A percentile compares a stretch with the other conserved stretches of the same genome.
Evolutionary conservation across 441 rosid species (phyloP).

Genomic region (Populus hybrid): DNA sequence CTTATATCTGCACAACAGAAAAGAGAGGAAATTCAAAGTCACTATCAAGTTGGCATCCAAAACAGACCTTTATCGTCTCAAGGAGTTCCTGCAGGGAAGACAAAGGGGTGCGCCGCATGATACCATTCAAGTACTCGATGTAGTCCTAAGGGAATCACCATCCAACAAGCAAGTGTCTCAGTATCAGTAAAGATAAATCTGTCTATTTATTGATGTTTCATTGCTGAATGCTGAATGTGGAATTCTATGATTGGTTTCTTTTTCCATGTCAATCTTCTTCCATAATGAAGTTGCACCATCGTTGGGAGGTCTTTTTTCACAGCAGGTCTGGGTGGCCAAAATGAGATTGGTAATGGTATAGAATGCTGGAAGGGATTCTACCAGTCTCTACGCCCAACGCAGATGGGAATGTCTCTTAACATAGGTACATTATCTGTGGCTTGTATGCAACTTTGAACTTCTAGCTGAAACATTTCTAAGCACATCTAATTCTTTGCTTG

Average conservation of each 20-base stretch:
- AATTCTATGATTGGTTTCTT: too few species aligned
- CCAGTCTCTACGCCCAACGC: background rate
- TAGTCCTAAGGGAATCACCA: background rate
- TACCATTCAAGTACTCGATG: background rate
- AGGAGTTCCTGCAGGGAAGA: background rate
- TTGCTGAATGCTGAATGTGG: background rate
- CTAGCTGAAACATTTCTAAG: background rate
- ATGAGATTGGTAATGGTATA: background rate
- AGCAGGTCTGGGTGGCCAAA: background rate
- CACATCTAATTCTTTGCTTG: background rate
- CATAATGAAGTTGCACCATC: background rate
- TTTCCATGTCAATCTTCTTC: background rate
- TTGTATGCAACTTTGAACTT: background rate
- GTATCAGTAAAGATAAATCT: background rate
- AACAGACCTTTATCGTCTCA: background rate
- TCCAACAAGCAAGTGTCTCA: background rate
- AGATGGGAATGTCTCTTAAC: slow-evolving; percentile 1
- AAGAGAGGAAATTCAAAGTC: background rate
- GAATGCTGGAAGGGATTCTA: background rate
- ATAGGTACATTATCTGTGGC: background rate
- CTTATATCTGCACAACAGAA: background rate
- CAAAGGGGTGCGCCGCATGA: background rate
- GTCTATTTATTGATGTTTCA: background rate
- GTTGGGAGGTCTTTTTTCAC: background rate
- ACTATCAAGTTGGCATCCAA: background rate